Base-by-base conservation (phyloP, 352 stramenopile genomes). In the Globisporangium polare region DNA sequence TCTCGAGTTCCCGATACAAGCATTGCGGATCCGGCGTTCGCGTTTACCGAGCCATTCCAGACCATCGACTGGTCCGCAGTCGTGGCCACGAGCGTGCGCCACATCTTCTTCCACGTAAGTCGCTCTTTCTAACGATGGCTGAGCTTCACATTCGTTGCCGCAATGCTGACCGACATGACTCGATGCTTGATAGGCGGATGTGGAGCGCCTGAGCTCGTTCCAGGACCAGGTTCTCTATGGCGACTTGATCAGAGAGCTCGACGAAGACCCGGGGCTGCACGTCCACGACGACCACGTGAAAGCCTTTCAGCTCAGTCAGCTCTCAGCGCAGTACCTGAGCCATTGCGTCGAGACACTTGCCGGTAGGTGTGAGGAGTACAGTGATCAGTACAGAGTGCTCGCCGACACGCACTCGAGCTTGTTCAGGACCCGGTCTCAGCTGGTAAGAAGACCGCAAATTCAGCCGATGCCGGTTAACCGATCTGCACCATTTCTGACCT, bases 261-360 rank as follows among this genome's bases (percentile, higher is more conserved):
- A 80, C 12, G 62, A 82, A 1, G 73, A 88, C 45, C 69, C 79
- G 18, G 71, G 70, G 6, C 63, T 94, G 0, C 65, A 79, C 29
- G 73, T 92, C 6, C 60, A 92, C 29, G 69, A 86, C 13, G 66
- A 63, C 24, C 66, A 88, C 20, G 35, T 81, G 6, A 45, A 63
- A 13, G 80, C 84, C 1, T 90, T 92, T 52, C 73, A 74, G 37
- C 18, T 80, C 41, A 75, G 66, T 8, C 82, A 92, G 47, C 74
- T 84, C 17, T 86, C 84, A 9, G 75, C 77, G 1, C 84, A 93
- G 60, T 93, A 93, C 63, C 60, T 93, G 2, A 71, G 80, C 18
- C 72, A 86, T 20, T 93, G 84, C 41, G 69, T 89, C 1, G 53
- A 74, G 24, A 72, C 63, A 4, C 63, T 93, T 6, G 60, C 68